A percentile compares a stretch with the other conserved stretches of the same genome.
Evolutionary conservation across 352 stramenopile species (phyloP).

Genomic region (Globisporangium uncinulatum): DNA sequence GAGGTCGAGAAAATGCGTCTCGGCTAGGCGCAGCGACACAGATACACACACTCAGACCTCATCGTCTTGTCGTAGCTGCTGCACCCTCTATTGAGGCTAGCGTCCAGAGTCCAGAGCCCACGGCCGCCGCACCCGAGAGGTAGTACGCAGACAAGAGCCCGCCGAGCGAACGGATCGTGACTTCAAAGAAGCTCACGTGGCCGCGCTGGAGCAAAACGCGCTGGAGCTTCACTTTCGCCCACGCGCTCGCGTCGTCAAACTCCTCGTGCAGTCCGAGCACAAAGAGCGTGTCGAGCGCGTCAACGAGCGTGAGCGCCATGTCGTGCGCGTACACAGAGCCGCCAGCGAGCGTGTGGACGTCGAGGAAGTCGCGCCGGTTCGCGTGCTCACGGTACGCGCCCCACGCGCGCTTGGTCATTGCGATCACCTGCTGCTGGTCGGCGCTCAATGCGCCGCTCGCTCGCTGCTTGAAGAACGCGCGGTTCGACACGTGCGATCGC

Average conservation of each 20-base stretch:
- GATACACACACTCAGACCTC: no score
- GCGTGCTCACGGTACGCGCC: constrained; percentile 35
- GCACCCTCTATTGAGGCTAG: no score
- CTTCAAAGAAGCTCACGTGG: constrained; percentile 55
- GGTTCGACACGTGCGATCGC: constrained; percentile 2
- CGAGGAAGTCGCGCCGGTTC: constrained; percentile 33
- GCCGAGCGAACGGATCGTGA: constrained; percentile 52
- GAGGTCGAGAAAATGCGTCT: constrained; percentile 40
- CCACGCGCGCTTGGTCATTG: constrained; percentile 57
- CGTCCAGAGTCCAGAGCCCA: neutral
- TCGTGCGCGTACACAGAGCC: constrained; percentile 38
- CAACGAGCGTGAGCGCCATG: constrained; percentile 57
- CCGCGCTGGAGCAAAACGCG: constrained; percentile 24
- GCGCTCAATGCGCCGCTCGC: constrained; percentile 15
- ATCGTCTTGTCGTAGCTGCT: no score
- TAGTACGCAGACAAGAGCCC: constrained; percentile 51
- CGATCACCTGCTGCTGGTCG: constrained; percentile 40
- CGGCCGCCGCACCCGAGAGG: constrained; percentile 24
- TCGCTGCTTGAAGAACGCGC: constrained; percentile 20
- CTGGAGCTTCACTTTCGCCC: constrained; percentile 39
- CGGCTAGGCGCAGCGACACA: constrained; percentile 8
- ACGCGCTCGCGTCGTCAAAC: constrained; percentile 53
- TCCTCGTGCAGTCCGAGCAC: constrained; percentile 54
- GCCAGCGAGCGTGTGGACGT: constrained; percentile 18
- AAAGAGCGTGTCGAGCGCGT: constrained; percentile 68